Evolutionary conservation across 768 basidiomycete genomes (phyloP).

Genomic region (Austroboletus eburneus): DNA sequence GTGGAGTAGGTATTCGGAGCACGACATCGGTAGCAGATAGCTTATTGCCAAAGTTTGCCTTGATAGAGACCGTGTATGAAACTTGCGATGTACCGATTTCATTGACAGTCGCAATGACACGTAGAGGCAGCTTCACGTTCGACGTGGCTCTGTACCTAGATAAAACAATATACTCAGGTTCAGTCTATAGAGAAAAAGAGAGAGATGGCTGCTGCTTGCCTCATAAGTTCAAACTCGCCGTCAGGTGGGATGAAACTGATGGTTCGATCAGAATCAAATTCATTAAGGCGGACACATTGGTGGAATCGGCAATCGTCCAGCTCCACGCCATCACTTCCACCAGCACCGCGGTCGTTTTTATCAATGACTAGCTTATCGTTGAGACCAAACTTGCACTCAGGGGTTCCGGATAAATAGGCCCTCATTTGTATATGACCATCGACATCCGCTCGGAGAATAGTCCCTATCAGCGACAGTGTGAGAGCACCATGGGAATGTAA

Average conservation of each 20-base stretch:
- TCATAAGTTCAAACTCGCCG: constrained; percentile 98
- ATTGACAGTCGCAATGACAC: constrained; percentile 84
- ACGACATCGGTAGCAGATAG: constrained; percentile 91
- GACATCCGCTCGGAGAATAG: constrained; percentile 89
- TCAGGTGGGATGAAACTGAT: constrained; percentile 98
- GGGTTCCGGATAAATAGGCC: constrained; percentile 93
- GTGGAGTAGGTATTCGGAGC: constrained; percentile 90
- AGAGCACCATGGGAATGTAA: background rate
- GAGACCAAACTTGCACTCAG: constrained; percentile 98
- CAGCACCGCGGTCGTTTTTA: constrained; percentile 58
- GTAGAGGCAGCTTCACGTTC: constrained; percentile 92
- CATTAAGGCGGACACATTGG: constrained; percentile 92
- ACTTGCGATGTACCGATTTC: constrained; percentile 92
- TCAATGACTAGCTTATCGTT: constrained; percentile 98
- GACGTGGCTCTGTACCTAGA: constrained; percentile 90
- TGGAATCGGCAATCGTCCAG: constrained; percentile 98
- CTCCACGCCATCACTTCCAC: constrained; percentile 74
- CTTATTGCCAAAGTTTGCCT: constrained; percentile 87
- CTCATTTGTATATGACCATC: constrained; percentile 98
- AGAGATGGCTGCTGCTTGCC: constrained; percentile 53
- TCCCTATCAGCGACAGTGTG: constrained; percentile 49
- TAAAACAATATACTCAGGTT: background rate
- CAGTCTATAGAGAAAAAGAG: constrained; percentile 1
- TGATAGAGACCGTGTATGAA: constrained; percentile 83
- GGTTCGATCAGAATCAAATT: constrained; percentile 89